These are phyloP conservation scores for Podospora comata DNA, from an alignment of 495 filamentous ascomycete species.

Conservation along the genomic window DNA sequence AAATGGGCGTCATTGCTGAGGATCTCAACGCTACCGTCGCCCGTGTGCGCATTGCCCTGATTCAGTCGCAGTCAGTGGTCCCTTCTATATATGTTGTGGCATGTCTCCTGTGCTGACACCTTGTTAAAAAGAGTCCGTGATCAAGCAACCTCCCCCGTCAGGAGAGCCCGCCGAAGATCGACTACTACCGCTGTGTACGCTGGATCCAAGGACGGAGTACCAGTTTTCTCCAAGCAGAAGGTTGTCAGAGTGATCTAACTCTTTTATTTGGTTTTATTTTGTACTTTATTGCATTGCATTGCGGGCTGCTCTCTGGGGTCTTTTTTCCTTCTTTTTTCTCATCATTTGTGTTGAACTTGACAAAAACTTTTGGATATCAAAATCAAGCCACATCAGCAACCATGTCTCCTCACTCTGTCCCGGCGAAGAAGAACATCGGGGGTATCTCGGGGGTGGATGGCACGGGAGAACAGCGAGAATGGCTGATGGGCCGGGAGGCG, in stretches of 20 bases:
- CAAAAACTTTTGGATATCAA: constrained; percentile 6
- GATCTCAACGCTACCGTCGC: constrained; percentile 31
- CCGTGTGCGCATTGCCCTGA: constrained; percentile 33
- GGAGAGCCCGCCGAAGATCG: constrained; percentile 29
- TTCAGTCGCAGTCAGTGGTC: constrained; percentile 35
- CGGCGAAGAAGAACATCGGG: background rate
- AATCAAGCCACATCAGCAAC: constrained; percentile 1
- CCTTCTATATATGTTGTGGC: background rate
- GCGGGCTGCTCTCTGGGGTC: background rate
- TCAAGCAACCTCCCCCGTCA: constrained; percentile 16
- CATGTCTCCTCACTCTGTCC: constrained; percentile 29
- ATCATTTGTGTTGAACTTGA: background rate
- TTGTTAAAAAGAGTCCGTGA: constrained; percentile 25
- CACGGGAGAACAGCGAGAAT: constrained; percentile 16
- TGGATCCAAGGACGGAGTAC: constrained; percentile 31
- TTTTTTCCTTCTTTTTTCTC: background rate
- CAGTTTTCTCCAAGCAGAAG: constrained; percentile 33
- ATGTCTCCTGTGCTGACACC: background rate
- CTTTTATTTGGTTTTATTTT: background rate
- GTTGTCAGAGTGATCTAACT: constrained; percentile 27
- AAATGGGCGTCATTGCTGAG: constrained; percentile 20
- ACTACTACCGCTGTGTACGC: constrained; percentile 22
- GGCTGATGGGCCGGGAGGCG: constrained; percentile 41
- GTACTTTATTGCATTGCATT: constrained; percentile 4
- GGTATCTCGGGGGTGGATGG: background rate